Conservation (phyloP, 2,329 filamentous ascomycete species). For the Myriangium duriaei region DNA sequence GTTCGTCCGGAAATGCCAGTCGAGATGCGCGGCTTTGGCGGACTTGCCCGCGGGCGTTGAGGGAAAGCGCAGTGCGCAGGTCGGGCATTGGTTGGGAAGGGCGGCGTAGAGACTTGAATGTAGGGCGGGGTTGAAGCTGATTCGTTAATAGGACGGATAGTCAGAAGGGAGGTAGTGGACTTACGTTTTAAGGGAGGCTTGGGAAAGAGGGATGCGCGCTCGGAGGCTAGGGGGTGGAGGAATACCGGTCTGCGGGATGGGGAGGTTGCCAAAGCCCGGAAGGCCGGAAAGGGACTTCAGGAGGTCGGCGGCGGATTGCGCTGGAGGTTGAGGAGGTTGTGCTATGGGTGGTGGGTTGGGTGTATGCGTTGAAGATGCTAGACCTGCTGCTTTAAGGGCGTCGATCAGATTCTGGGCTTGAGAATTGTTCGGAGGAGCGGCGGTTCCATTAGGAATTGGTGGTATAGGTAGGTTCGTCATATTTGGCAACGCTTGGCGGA, state of each 20-base stretch:
- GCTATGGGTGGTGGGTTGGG: slow-evolving; percentile 1
- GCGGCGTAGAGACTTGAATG: slow-evolving; percentile 66
- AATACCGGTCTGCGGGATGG: slow-evolving; percentile 3
- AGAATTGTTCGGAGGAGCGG: slow-evolving; percentile 12
- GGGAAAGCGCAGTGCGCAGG: slow-evolving; percentile 79
- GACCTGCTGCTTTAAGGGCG: slow-evolving; percentile 13
- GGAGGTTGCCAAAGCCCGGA: slow-evolving; percentile 12
- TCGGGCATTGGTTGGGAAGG: slow-evolving; percentile 75
- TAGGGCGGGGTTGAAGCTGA: slow-evolving; percentile 60
- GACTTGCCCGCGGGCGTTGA: slow-evolving; percentile 64
- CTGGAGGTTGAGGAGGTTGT: slow-evolving; percentile 1
- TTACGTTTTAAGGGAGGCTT: slow-evolving; percentile 19
- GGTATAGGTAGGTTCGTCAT: slow-evolving; percentile 18
- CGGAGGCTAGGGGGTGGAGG: slow-evolving; percentile 5
- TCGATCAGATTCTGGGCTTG: slow-evolving; percentile 11
- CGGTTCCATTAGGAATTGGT: slow-evolving; percentile 7
- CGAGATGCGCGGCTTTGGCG: slow-evolving; percentile 83
- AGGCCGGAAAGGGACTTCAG: slow-evolving; percentile 15
- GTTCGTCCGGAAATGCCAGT: slow-evolving; percentile 96
- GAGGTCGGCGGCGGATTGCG: slow-evolving; percentile 13
- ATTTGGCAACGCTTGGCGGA: slow-evolving; percentile 21
- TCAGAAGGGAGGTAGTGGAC: background rate
- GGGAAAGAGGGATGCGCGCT: slow-evolving; percentile 16
- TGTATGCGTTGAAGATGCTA: slow-evolving; percentile 11
- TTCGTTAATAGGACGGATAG: slow-evolving; percentile 13